Conservation (phyloP, 169 alveolate genomes). For the Theileria parva region DNA sequence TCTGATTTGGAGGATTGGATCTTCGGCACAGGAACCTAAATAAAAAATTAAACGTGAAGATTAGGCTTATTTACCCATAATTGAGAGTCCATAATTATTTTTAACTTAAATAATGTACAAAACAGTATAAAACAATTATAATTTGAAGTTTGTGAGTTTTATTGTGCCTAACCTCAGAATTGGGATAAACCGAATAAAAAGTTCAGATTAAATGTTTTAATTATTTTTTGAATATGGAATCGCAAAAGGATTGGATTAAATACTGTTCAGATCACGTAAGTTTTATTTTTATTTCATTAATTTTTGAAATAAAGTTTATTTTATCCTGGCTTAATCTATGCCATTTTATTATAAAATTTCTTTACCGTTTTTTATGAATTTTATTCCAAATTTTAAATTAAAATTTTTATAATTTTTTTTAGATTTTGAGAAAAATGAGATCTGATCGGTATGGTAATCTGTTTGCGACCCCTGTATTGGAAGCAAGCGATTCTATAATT, state of each 20-base stretch:
- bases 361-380: not conserved
- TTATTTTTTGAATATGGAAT: constrained; percentile 25
- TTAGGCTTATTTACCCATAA: constrained; percentile 8
- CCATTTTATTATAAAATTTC: not conserved
- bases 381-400: not conserved
- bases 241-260: constrained; percentile 27
- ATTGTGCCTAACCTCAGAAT: constrained; percentile 24
- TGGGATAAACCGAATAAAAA: constrained; percentile 5
- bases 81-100: constrained; percentile 14
- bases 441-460: constrained; percentile 62
- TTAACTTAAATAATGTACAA: not conserved
- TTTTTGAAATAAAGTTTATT: not conserved
- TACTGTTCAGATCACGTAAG: constrained; percentile 34
- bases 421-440: constrained; percentile 61
- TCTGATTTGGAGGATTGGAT: not conserved
- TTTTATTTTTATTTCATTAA: not conserved
- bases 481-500: constrained; percentile 64
- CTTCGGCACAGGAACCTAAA: constrained; percentile 30
- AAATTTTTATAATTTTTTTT: constrained; percentile 1
- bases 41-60: not conserved
- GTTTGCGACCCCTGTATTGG: constrained; percentile 59
- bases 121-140: not conserved
- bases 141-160: not conserved
- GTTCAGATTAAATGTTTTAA: constrained; percentile 21
- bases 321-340: not conserved